phyloP scores from a whole-genome alignment of 768 basidiomycete genomes.

The Leccinum subgranulosum region DNA sequence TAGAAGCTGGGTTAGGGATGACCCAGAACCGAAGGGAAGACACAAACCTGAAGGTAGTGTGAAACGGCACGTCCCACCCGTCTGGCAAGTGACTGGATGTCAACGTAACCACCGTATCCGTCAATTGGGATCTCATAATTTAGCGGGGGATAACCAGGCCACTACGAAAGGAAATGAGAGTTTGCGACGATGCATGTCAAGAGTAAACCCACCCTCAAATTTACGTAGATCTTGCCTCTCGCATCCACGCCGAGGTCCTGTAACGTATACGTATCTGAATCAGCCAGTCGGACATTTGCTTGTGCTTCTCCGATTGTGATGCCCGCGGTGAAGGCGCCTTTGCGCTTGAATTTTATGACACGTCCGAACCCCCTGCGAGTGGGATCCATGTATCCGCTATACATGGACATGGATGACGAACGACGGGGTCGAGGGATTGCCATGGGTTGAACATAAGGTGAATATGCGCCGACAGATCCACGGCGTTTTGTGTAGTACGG shows the following conservation, averaged over 20 bases:
- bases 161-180: slow-evolving; percentile 38
- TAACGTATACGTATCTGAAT: slow-evolving; percentile 58
- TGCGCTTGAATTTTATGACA: slow-evolving; percentile 71
- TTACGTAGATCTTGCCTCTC: slow-evolving; percentile 57
- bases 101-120: slow-evolving; percentile 60
- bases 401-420: slow-evolving; percentile 38
- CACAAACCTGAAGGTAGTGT: slow-evolving; percentile 67
- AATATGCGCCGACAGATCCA: slow-evolving; percentile 14
- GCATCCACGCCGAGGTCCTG: slow-evolving; percentile 65
- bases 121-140: slow-evolving; percentile 76
- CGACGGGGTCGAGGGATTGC: slow-evolving; percentile 27
- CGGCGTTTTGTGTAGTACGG: slow-evolving; percentile 44
- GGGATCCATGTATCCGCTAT: slow-evolving; percentile 38
- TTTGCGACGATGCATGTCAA: neutral
- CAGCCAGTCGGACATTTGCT: slow-evolving; percentile 56
- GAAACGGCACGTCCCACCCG: slow-evolving; percentile 68
- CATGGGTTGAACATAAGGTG: slow-evolving; percentile 24
- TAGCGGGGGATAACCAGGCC: slow-evolving; percentile 66
- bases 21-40: slow-evolving; percentile 2
- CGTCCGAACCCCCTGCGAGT: slow-evolving; percentile 48
- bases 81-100: slow-evolving; percentile 64
- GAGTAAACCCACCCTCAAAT: slow-evolving; percentile 51
- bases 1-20: slow-evolving; percentile 8
- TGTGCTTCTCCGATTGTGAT: slow-evolving; percentile 70
- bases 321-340: slow-evolving; percentile 61